These are phyloP conservation scores for Kockovaella imperatae DNA, from an alignment of 768 basidiomycete genomes.

Conservation along the genomic window DNA sequence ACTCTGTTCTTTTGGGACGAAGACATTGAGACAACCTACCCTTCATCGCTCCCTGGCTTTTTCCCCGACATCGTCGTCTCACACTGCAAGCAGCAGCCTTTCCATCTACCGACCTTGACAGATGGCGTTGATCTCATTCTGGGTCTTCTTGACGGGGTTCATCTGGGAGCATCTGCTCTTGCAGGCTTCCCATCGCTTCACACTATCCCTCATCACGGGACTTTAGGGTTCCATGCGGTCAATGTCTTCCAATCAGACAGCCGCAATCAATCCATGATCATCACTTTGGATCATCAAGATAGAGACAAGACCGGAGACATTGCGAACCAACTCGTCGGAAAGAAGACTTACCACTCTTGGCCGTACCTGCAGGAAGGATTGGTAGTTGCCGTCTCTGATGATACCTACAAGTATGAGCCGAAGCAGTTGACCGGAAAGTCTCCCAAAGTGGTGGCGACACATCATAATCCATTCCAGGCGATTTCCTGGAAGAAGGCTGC, in stretches of 20 bases:
- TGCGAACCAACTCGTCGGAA: conserved; percentile 65
- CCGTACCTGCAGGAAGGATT: conserved; percentile 90
- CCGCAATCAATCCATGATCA: conserved; percentile 85
- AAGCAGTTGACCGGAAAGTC: conserved; percentile 31
- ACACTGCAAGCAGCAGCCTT: conserved; percentile 69
- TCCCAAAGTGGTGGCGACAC: conserved; percentile 55
- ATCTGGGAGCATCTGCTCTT: conserved; percentile 72
- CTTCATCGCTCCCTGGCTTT: conserved; percentile 87
- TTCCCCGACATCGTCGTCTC: conserved; percentile 82
- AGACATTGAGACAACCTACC: conserved; percentile 60
- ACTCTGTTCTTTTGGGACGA: conserved; percentile 68
- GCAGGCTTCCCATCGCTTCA: conserved; percentile 95
- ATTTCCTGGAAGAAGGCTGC: conserved; percentile 71
- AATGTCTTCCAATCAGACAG: conserved; percentile 88
- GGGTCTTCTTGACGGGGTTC: conserved; percentile 81
- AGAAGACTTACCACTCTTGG: conserved; percentile 76
- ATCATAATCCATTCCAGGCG: conserved; percentile 63
- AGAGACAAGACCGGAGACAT: conserved; percentile 61
- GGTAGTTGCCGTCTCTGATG: conserved; percentile 79
- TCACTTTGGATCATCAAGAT: conserved; percentile 73
- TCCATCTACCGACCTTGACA: conserved; percentile 73
- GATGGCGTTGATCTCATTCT: conserved; percentile 73
- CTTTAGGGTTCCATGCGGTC: conserved; percentile 76
- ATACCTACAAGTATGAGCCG: conserved; percentile 71
- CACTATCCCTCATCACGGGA: conserved; percentile 70